Base-by-base conservation (phyloP, 2,329 filamentous ascomycete genomes). In the Boeremia lycopersici region DNA sequence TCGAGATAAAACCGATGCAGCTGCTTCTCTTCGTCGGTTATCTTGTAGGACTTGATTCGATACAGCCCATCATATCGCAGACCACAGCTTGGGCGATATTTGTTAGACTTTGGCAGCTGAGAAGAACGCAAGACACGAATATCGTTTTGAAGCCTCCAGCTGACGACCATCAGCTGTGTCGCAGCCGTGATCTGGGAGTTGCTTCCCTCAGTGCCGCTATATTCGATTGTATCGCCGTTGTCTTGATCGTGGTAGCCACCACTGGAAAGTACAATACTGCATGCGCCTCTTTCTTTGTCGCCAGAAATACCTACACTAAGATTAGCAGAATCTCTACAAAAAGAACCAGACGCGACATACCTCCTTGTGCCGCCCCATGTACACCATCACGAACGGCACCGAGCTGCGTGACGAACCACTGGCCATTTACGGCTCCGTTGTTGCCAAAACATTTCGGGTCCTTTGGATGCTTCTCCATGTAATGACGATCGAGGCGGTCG, bases 61-160 rank as follows among this genome's bases (percentile, higher is more conserved):
- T 86, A 87, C 0, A 86, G 65, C 0, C 84, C 84, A 64, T 86
- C 84, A 47, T 86, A 86, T 2, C 84, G 71, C n/a, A 83, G 74
- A 0, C 84, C 84, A 9, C 71, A 56, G 1, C 64, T 54, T 0
- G 84, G 84, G 0, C 79, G 73, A 48, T 77, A 83, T 0, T 51
- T 57, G 15, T 78, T 77, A 1, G 60, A 63, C 9, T 69, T 66
- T 0, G 48, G 46, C 2, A 79, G 67, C 15, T 79, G 77, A 4
- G 67, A 61, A 0, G 78, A 79, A 1, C 84, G 78, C 6, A 86
- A 73, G 3, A 86, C 78, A 2, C 84, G 76, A 3, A 86, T 76
- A 2, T 76, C 65, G 2, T 74, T 68, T 2, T 60, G 40, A 2
- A 63, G 71, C 3, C 65, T 49, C 11, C 64, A 63, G 3, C 76